A percentile compares a stretch with the other conserved stretches of the same genome.
These are phyloP conservation scores for Teratosphaeria gauchensis DNA, from an alignment of 2,329 filamentous ascomycete species.

Conservation along the genomic window DNA sequence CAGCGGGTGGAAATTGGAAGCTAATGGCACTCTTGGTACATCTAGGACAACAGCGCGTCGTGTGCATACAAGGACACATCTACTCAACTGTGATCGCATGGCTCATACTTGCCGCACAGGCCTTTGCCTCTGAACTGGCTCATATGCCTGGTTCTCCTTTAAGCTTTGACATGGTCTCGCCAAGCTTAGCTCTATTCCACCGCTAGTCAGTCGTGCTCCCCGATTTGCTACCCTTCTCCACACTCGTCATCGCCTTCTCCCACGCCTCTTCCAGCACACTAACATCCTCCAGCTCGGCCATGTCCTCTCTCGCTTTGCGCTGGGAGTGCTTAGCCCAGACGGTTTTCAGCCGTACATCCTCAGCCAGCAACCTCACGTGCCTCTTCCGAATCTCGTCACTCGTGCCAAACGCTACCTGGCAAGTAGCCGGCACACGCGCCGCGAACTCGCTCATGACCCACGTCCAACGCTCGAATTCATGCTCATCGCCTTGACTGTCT, in stretches of 20 bases:
- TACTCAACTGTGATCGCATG: not conserved
- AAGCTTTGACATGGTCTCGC: not conserved
- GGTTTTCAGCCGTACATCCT: not conserved
- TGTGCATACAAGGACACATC: not conserved
- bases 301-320: not conserved
- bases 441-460: not conserved
- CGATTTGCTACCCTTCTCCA: not conserved
- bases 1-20: slow-evolving; percentile 50
- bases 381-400: not conserved
- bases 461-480: not conserved
- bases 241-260: not conserved
- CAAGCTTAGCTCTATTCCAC: not conserved
- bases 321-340: not conserved
- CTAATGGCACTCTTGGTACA: slow-evolving; percentile 1
- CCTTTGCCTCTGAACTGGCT: not conserved
- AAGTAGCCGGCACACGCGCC: not conserved
- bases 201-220: not conserved
- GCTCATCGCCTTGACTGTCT: not conserved
- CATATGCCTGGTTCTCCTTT: not conserved
- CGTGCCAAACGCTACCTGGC: not conserved
- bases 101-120: not conserved
- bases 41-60: not conserved
- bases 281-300: not conserved
- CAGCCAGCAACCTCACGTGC: not conserved
- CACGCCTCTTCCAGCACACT: not conserved